Percentiles rank a stretch among this genome's conserved stretches.
These are phyloP conservation scores for Pugionium cornutum DNA, from an alignment of 345 rosid genomes.

Conservation along the genomic window DNA sequence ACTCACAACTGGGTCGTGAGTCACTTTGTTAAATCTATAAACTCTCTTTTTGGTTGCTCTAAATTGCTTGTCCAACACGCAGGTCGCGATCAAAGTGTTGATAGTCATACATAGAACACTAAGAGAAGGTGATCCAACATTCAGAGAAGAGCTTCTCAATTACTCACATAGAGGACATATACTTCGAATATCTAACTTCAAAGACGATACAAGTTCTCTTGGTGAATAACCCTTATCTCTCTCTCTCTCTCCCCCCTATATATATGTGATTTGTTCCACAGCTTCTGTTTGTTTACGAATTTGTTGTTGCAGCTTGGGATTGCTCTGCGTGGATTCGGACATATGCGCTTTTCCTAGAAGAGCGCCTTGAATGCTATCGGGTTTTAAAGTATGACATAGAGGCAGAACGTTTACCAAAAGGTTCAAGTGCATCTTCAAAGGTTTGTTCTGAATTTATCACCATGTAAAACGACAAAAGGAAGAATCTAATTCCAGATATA, in stretches of 20 bases:
- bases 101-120: slow-evolving; percentile 91
- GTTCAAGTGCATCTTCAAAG: slow-evolving; percentile 38
- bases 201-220: slow-evolving; percentile 92
- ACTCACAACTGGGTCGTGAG: slow-evolving; percentile 95
- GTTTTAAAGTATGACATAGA: slow-evolving; percentile 87
- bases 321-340: slow-evolving; percentile 94
- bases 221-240: slow-evolving; percentile 46
- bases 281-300: too few relatives aligned
- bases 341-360: slow-evolving; percentile 89
- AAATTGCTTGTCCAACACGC: background rate
- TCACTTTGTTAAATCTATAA: background rate
- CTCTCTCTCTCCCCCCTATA: background rate
- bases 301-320: slow-evolving; percentile 74
- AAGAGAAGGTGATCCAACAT: slow-evolving; percentile 97
- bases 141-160: slow-evolving; percentile 89
- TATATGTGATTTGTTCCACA: slow-evolving; percentile 7
- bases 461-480: background rate
- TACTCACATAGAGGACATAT: slow-evolving; percentile 89
- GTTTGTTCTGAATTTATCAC: slow-evolving; percentile 30
- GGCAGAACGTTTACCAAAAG: slow-evolving; percentile 50
- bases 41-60: background rate
- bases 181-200: slow-evolving; percentile 93
- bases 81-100: slow-evolving; percentile 94
- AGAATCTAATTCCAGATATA: background rate
- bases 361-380: slow-evolving; percentile 88